phyloP scores from a whole-genome alignment of 805 yeast species.

The Metschnikowia borealis region DNA sequence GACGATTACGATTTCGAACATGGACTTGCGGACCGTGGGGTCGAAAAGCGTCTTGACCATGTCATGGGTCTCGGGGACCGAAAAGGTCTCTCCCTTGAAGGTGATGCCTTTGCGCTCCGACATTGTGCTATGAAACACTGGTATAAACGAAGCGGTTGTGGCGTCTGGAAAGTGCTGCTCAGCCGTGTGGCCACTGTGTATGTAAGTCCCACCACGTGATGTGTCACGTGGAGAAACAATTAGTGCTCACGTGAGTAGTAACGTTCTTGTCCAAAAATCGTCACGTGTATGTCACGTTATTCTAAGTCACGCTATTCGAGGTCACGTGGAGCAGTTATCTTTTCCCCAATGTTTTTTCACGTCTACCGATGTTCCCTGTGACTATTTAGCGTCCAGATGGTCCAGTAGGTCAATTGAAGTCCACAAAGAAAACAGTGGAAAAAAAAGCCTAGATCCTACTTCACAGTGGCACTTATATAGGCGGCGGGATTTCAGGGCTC shows the following conservation, averaged over 20 bases:
- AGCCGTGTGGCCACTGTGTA: not conserved
- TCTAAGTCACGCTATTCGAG: not conserved
- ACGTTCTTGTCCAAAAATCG: too few relatives aligned
- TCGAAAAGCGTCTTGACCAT: constrained; percentile 80
- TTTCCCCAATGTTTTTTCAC: too few relatives aligned
- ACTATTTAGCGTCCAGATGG: too few relatives aligned
- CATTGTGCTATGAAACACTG: not conserved
- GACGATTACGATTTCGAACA: constrained; percentile 60
- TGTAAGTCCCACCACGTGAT: not conserved
- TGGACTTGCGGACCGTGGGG: constrained; percentile 66
- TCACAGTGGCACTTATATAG: not conserved
- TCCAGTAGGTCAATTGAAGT: too few relatives aligned
- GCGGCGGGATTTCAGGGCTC: not conserved
- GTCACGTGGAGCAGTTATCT: too few relatives aligned
- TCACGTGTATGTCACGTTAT: not conserved
- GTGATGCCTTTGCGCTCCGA: constrained; percentile 34
- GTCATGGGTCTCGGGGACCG: constrained; percentile 67
- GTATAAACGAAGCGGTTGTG: not conserved
- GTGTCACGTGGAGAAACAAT: not conserved
- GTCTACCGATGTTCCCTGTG: too few relatives aligned
- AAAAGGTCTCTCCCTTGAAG: constrained; percentile 41
- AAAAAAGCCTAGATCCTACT: too few relatives aligned
- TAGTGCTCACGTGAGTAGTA: not conserved
- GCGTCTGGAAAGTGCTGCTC: not conserved
- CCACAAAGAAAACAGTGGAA: not conserved